Base-by-base conservation (phyloP, 2,329 filamentous ascomycete genomes). In the Diaporthe amygdali region DNA sequence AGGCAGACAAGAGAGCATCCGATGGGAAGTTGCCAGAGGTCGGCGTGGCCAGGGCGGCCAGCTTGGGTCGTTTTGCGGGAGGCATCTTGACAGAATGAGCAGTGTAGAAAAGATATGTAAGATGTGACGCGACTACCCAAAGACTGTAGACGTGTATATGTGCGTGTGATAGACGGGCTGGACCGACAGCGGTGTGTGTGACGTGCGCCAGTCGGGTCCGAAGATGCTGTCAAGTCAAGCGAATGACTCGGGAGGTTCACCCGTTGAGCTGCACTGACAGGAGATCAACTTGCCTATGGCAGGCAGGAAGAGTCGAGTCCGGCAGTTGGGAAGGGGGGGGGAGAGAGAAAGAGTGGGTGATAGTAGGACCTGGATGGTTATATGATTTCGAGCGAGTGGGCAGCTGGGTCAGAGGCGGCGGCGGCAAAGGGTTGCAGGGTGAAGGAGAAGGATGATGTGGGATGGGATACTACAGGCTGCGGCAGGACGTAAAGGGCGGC, bases 31-130 rank as follows among this genome's bases (percentile, higher is more conserved):
- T 90, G 74, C 88, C 87, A 74, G 89, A 89, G 81, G 89, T 83
- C 64, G 90, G 89, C 75, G 90, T 92, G 76, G 87, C 85, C 80
- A 92, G 85, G 82, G 89, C 87, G 76, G 87, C 82, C 78, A 90
- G 85, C 87, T 87, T 91, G 76, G 30, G 76, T 78, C 59, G 89
- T 89, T 79, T 88, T 89, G 78, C 79, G 70, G 84, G 77, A 79
- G 88, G 82, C 85, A 89, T 89, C 76, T 59, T 85, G 82, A 72
- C 74, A 8, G 46, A 46, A 12, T 44, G 8, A 74, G 74, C 68
- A 68, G 66, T 71, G 49, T 68, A 32, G 46, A 72, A 41, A 67
- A 72, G 46, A 67, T 69, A 37, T 71, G 54, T 69, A 55, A 74
- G 63, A 46, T 68, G 69, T 72, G 55, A 71, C 70, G 67, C 59